Evolutionary conservation across 306 rosid species (phyloP).

Genomic region (Bauhinia variegata): DNA sequence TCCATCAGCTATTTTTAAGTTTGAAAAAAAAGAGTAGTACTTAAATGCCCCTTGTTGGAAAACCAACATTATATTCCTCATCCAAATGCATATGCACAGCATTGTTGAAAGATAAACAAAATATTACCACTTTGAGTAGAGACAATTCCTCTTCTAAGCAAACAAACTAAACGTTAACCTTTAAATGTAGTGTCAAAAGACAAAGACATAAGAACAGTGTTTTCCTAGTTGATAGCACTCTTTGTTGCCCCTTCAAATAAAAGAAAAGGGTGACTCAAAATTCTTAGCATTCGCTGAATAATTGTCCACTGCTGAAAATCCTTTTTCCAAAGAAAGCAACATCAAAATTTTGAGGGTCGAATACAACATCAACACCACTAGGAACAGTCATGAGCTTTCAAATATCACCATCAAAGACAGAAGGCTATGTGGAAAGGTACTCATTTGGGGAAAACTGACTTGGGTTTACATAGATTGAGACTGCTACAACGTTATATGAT

Average conservation of each 20-base stretch:
- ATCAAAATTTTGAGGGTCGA: slow-evolving; percentile 68
- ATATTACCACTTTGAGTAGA: background rate
- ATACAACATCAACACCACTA: slow-evolving; percentile 76
- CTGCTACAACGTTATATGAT: slow-evolving; percentile 53
- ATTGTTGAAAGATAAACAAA: background rate
- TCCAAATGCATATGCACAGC: background rate
- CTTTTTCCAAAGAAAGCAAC: slow-evolving; percentile 44
- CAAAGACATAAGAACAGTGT: background rate
- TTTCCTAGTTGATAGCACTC: background rate
- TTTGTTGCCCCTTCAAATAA: slow-evolving; percentile 5
- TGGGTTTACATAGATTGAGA: slow-evolving; percentile 88
- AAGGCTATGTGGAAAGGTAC: slow-evolving; percentile 86
- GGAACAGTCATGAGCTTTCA: slow-evolving; percentile 59
- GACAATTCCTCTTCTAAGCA: background rate
- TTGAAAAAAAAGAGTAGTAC: too few relatives aligned
- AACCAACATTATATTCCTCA: too few relatives aligned
- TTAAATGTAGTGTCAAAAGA: background rate
- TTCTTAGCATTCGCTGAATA: slow-evolving; percentile 70
- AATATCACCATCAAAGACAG: slow-evolving; percentile 74
- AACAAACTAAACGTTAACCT: background rate
- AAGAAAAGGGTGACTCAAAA: background rate
- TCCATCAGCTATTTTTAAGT: too few relatives aligned
- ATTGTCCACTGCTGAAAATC: slow-evolving; percentile 78
- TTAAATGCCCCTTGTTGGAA: too few relatives aligned
- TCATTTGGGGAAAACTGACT: slow-evolving; percentile 86